phyloP scores from a whole-genome alignment of 305 asterid species.

The Rubia balearica region DNA sequence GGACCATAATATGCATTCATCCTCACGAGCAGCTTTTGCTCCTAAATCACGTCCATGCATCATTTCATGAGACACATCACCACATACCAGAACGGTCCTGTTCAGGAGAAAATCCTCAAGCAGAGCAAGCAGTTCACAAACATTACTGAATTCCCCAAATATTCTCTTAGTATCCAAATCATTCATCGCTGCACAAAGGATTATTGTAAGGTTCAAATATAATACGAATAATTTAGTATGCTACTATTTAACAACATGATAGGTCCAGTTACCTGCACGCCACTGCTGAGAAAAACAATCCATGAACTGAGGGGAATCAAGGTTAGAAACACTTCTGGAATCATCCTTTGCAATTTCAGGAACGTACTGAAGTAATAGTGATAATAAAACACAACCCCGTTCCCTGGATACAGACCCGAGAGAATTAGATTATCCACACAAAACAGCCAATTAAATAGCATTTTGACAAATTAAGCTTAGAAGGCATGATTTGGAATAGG shows the following conservation, averaged over 20 bases:
- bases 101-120: slow-evolving; percentile 60
- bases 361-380: slow-evolving; percentile 45
- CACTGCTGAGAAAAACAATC: slow-evolving; percentile 36
- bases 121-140: slow-evolving; percentile 48
- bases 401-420: slow-evolving; percentile 53
- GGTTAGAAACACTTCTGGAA: slow-evolving; percentile 24
- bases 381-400: slow-evolving; percentile 58
- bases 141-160: slow-evolving; percentile 41
- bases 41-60: slow-evolving; percentile 25
- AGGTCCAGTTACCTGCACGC: slow-evolving; percentile 40
- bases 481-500: not conserved
- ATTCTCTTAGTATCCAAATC: slow-evolving; percentile 36
- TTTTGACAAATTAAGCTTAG: not conserved
- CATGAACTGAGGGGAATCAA: slow-evolving; percentile 31
- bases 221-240: slow-evolving; percentile 10
- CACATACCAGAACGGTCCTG: slow-evolving; percentile 39
- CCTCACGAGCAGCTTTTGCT: slow-evolving; percentile 34
- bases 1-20: slow-evolving; percentile 30
- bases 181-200: slow-evolving; percentile 50
- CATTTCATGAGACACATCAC: slow-evolving; percentile 31
- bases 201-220: slow-evolving; percentile 9
- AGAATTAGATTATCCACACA: slow-evolving; percentile 9
- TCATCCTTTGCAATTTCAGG: slow-evolving; percentile 34
- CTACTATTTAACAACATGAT: slow-evolving; percentile 2
- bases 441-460: not conserved